Percentiles rank a stretch among this genome's conserved stretches.
Conservation (phyloP, 2,329 filamentous ascomycete genomes). For the Dothideomycetes sp. region DNA sequence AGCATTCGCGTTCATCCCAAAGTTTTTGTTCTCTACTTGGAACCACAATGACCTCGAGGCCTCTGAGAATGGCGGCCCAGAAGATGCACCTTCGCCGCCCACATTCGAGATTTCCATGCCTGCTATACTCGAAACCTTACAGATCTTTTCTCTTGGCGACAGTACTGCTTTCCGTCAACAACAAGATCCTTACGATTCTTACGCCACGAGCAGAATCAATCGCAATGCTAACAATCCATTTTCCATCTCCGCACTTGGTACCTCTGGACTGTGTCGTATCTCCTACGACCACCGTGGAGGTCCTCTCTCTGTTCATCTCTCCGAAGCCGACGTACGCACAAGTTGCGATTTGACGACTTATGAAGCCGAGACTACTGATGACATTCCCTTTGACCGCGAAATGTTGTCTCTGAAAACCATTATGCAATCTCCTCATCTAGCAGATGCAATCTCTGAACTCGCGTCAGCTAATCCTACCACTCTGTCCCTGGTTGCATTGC, state of each 20-base stretch:
- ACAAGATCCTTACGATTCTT: constrained; percentile 29
- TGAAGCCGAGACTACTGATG: constrained; percentile 42
- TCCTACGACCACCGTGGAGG: constrained; percentile 66
- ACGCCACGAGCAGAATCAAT: constrained; percentile 28
- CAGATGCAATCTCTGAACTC: constrained; percentile 63
- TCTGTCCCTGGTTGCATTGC: constrained; percentile 42
- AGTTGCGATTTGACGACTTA: constrained; percentile 89
- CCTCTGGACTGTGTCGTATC: constrained; percentile 77
- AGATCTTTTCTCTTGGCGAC: constrained; percentile 69
- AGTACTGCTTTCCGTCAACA: constrained; percentile 23
- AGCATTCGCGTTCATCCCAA: constrained; percentile 78
- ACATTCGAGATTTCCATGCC: constrained; percentile 80
- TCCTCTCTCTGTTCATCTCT: constrained; percentile 84
- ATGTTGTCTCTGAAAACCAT: constrained; percentile 85
- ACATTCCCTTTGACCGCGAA: constrained; percentile 81
- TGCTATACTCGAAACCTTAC: constrained; percentile 83
- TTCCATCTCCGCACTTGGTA: constrained; percentile 70
- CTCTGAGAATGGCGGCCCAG: constrained; percentile 30
- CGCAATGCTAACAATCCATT: constrained; percentile 57
- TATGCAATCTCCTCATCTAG: constrained; percentile 68
- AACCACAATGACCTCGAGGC: constrained; percentile 48
- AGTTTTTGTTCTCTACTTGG: constrained; percentile 79
- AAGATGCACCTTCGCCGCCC: constrained; percentile 35
- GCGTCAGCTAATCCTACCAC: constrained; percentile 53
- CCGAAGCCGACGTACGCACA: constrained; percentile 85